A percentile compares a stretch with the other conserved stretches of the same genome.
Conservation (phyloP, 768 basidiomycete species). For the Agaricus sinodeliciosus region DNA sequence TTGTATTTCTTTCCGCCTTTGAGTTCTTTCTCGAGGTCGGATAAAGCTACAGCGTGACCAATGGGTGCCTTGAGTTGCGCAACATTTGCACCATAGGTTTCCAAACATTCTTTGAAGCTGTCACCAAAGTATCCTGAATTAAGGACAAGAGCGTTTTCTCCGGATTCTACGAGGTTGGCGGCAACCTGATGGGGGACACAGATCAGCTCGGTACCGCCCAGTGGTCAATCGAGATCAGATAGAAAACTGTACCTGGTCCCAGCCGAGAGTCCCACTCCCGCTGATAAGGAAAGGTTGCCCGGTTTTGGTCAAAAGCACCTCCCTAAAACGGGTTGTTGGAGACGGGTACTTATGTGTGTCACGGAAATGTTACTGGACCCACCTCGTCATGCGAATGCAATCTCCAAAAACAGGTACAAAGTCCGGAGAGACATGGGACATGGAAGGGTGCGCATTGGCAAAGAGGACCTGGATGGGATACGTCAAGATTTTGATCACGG, state of each 20-base stretch:
- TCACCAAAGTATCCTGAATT: conserved; percentile 95
- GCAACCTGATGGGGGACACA: conserved; percentile 59
- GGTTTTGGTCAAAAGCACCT: conserved; percentile 70
- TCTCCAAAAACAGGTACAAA: conserved; percentile 88
- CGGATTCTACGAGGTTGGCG: conserved; percentile 81
- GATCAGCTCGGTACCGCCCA: too few species aligned
- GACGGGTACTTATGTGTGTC: not conserved
- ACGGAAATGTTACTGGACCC: conserved; percentile 13
- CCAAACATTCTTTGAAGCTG: conserved; percentile 80
- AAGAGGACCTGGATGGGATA: conserved; percentile 34
- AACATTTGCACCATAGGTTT: conserved; percentile 85
- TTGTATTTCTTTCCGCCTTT: conserved; percentile 73
- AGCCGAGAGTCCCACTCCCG: conserved; percentile 93
- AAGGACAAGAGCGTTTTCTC: conserved; percentile 75
- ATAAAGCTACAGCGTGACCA: conserved; percentile 62
- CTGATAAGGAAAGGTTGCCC: conserved; percentile 92
- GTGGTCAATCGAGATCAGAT: too few species aligned
- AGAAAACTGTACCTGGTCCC: conserved; percentile 69
- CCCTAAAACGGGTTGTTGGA: conserved; percentile 26
- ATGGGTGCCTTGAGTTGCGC: conserved; percentile 78
- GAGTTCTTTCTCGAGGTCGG: conserved; percentile 41
- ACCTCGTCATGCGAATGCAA: conserved; percentile 80
- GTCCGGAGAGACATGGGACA: conserved; percentile 85
- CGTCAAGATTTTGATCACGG: not conserved
- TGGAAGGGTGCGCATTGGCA: conserved; percentile 88